Percentiles rank a stretch among this genome's conserved stretches.
phyloP scores from a whole-genome alignment of 306 rosid species.

The Dryas drummondii region DNA sequence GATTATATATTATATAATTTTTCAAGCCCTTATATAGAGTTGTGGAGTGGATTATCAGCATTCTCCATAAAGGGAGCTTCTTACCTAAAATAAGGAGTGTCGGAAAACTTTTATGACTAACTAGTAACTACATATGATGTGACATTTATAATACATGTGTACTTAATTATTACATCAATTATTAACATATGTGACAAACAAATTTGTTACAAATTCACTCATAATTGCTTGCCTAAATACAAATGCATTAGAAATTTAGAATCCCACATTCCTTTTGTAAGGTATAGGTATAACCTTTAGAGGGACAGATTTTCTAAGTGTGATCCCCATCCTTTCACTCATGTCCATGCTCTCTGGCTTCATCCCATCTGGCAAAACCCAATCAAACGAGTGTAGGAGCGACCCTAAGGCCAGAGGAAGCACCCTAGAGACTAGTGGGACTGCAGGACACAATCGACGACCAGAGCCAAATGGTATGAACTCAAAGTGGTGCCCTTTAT shows the following conservation, averaged over 20 bases:
- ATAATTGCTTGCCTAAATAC: background rate
- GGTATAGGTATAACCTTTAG: constrained; percentile 51
- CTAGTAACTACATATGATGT: too few species aligned
- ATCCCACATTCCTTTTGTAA: constrained; percentile 9
- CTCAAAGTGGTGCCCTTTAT: constrained; percentile 69
- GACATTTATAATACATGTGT: background rate
- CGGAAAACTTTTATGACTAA: too few species aligned
- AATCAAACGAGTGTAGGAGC: constrained; percentile 60
- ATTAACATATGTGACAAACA: background rate
- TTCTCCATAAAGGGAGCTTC: too few species aligned
- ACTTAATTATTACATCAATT: background rate
- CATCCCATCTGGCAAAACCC: constrained; percentile 60
- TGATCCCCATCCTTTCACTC: constrained; percentile 79
- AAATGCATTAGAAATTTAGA: background rate
- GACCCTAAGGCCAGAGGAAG: constrained; percentile 81
- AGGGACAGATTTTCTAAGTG: constrained; percentile 63
- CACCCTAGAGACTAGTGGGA: constrained; percentile 71
- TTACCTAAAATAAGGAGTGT: too few species aligned
- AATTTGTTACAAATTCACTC: background rate
- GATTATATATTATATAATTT: too few species aligned
- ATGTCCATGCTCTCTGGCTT: constrained; percentile 73
- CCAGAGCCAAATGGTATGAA: constrained; percentile 89
- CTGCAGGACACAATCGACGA: constrained; percentile 78
- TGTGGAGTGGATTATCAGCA: too few species aligned
- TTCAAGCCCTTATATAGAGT: too few species aligned